Base-by-base conservation (phyloP, 768 basidiomycete species). In the Tubosaeta sp. region DNA sequence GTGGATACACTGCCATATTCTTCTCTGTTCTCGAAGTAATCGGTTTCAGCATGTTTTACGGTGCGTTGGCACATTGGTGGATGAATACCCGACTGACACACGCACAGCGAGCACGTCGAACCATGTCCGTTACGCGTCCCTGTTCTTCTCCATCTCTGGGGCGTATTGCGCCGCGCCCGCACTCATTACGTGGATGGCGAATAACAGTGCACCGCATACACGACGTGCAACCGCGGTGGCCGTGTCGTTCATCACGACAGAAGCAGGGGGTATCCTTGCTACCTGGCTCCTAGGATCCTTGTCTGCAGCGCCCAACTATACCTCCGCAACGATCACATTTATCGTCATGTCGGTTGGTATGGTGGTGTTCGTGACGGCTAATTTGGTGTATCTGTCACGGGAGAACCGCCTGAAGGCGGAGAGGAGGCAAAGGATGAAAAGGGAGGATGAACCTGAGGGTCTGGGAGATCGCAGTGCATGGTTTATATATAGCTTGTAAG, bases 181-280 rank as follows among this genome's bases (percentile, higher is more conserved):
- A 0, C 60, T 81, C n/a, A 74, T 72, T 2, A 76, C 83, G 0
- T 86, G 84, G 84, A 67, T 73, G 44, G 74, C 81, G 14, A 84
- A 85, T 65, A 86, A 85, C 64, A 72, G 78, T 5, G 69, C 78
- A 6, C 83, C 83, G 0, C 75, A 82, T 53, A 66, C 70, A 21
- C 71, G 81, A 29, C 76, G 83, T 6, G 84, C 82, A 2, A 83
- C 82, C 1, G 71, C 76, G 22, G 73, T 84, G 43, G 82, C 81
- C 11, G 68, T 82, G n/a, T 71, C 73, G 1, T 79, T 80, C 51
- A 79, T 76, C 52, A 71, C 77, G 71, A 78, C 76, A 14, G 83
- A 84, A 58, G 65, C 70, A 0, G 81, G 82, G 1, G 80, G 80
- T 2, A 82, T 84, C 48, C 75, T 84, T 18, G 72, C 77, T 3